Base-by-base conservation (phyloP, 148 eudicot species). In the Oxyria digyna region DNA sequence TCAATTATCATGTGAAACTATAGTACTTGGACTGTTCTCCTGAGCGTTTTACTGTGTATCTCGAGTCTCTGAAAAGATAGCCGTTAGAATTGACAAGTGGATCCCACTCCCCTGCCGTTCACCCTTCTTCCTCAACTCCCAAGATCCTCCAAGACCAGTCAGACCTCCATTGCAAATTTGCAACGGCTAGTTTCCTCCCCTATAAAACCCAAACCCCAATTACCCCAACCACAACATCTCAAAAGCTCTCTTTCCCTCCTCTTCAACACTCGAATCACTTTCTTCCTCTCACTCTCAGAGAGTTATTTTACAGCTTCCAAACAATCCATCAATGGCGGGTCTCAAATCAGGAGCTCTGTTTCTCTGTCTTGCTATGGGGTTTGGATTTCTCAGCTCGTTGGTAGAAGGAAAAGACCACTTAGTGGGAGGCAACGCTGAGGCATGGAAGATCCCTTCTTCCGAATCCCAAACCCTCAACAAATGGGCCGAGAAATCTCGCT, bases 401-500 rank as follows among this genome's bases (percentile, higher is more conserved):
- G 52, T 80, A 27, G 87, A 83, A 45, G 89, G 74, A 1, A 81
- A 83, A 78, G 89, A 87, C 5, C 78, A 76, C 65, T 62, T 88
- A 59, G 76, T 88, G 18, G 94, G 90, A 38, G 94, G 90, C 27
- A 80, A 79, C 48, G 20, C 82, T 11, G 81, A 77, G 27, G 82
- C 84, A 8, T 88, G 95, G 95, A 74, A 76, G 41, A 45, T 84
- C 67, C 85, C 89, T 45, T 40, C 45, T 69, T 86, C 90, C 14
- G 72, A 80, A 15, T 41, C 95, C 6, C 81, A 86, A 10, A 77
- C 87, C 21, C 90, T 88, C 76, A 88, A 82, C 72, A 80, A 77
- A 71, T 88, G 95, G 95, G 82, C 95, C 15, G 15, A 69, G 41
- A 82, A 29, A 35, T 68, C 74, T 18, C 83, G 91, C 12, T 88